Evolutionary conservation across 345 rosid species (phyloP).

Genomic region (Ceriops zippeliana): DNA sequence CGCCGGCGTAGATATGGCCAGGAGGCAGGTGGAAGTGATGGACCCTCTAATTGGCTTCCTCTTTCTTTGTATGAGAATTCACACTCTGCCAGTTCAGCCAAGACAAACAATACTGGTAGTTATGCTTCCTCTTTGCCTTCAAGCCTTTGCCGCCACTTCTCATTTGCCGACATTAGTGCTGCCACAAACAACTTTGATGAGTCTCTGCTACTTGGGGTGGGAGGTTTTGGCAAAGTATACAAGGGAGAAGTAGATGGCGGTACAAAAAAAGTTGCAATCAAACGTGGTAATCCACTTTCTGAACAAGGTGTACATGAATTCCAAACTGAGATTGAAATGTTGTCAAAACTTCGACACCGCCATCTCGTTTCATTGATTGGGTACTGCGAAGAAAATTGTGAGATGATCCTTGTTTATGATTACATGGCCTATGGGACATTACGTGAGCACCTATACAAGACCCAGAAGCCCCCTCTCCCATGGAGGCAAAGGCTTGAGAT

Average conservation of each 20-base stretch:
- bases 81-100: conserved; percentile 9
- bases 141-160: conserved; percentile 28
- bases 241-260: conserved; percentile 23
- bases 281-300: conserved; percentile 31
- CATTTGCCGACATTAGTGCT: conserved; percentile 28
- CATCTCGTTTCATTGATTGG: conserved; percentile 34
- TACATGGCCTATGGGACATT: conserved; percentile 36
- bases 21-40: conserved; percentile 14
- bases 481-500: conserved; percentile 37
- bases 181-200: conserved; percentile 29
- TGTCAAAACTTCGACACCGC: conserved; percentile 34
- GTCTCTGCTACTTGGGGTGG: conserved; percentile 18
- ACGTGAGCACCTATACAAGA: conserved; percentile 32
- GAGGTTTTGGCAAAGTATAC: conserved; percentile 40
- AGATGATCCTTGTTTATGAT: conserved; percentile 35
- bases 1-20: conserved; percentile 13
- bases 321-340: conserved; percentile 35
- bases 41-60: conserved; percentile 19
- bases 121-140: conserved; percentile 24
- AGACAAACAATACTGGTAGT: conserved; percentile 14
- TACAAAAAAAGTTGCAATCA: conserved; percentile 23
- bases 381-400: conserved; percentile 27
- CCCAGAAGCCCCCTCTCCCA: conserved; percentile 19
- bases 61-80: conserved; percentile 18
- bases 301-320: conserved; percentile 32